phyloP scores from a whole-genome alignment of 345 rosid genomes.

The Eucalyptus regnans region DNA sequence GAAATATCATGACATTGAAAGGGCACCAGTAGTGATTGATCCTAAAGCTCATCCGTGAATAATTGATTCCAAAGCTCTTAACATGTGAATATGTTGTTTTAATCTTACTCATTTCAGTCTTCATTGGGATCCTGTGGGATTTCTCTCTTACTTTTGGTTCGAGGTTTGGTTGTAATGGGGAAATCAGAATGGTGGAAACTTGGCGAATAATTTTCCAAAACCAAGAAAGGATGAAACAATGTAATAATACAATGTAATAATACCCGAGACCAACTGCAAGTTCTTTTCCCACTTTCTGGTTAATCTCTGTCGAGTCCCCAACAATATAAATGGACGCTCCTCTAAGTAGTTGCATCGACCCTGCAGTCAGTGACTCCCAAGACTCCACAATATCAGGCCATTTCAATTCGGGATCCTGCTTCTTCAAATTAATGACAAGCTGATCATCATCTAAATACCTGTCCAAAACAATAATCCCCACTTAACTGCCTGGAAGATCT shows the following conservation, averaged over 20 bases:
- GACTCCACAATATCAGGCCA: constrained; percentile 92
- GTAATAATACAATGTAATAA: constrained; percentile 5
- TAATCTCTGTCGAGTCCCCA: constrained; percentile 70
- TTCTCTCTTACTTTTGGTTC: background rate
- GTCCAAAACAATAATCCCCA: constrained; percentile 1
- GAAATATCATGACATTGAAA: background rate
- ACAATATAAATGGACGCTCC: constrained; percentile 75
- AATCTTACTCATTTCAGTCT: background rate
- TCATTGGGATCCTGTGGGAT: background rate
- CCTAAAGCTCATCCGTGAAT: background rate
- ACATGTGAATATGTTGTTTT: background rate
- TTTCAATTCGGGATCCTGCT: constrained; percentile 68
- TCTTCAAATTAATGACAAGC: constrained; percentile 77
- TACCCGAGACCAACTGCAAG: constrained; percentile 90
- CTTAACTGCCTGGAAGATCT: background rate
- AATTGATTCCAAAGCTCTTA: background rate
- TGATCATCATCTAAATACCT: constrained; percentile 81
- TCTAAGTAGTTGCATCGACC: constrained; percentile 65
- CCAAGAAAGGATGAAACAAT: background rate
- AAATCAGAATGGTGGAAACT: background rate
- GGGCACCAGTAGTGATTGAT: background rate
- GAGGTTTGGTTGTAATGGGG: background rate
- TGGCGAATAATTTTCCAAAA: background rate
- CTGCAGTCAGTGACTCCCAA: constrained; percentile 80
- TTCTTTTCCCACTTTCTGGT: constrained; percentile 69